These are phyloP conservation scores for Dacryopinax primogenitus DNA, from an alignment of 768 basidiomycete genomes.

Conservation along the genomic window DNA sequence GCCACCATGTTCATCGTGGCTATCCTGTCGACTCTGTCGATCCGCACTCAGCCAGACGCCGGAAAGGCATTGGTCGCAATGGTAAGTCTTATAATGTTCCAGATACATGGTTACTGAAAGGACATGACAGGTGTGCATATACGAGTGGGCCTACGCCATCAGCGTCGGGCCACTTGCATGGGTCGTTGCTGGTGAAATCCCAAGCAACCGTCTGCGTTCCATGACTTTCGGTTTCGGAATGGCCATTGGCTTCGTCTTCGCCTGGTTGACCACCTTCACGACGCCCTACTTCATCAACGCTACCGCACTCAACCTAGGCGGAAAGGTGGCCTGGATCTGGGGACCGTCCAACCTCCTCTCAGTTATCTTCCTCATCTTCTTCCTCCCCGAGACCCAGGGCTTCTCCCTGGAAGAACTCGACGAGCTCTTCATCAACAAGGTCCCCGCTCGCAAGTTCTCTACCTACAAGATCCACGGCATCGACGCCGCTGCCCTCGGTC, in stretches of 20 bases:
- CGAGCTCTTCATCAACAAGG: slow-evolving; percentile 10
- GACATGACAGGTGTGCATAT: background rate
- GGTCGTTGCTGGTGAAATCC: slow-evolving; percentile 17
- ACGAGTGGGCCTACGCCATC: slow-evolving; percentile 13
- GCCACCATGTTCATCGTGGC: slow-evolving; percentile 14
- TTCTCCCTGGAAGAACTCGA: slow-evolving; percentile 12
- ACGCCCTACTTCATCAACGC: slow-evolving; percentile 15
- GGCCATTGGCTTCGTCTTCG: slow-evolving; percentile 18
- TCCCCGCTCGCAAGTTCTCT: background rate
- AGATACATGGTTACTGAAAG: background rate
- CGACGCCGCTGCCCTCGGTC: background rate
- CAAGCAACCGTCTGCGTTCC: slow-evolving; percentile 15
- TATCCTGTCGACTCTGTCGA: slow-evolving; percentile 13
- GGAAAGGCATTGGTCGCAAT: slow-evolving; percentile 16
- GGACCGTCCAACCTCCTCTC: slow-evolving; percentile 13
- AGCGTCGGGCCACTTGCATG: slow-evolving; percentile 13
- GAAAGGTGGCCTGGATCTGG: slow-evolving; percentile 15
- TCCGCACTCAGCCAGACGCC: background rate
- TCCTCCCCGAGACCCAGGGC: slow-evolving; percentile 11
- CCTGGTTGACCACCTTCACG: slow-evolving; percentile 15
- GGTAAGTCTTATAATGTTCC: slow-evolving; percentile 11
- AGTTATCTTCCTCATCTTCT: slow-evolving; percentile 12
- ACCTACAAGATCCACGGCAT: background rate
- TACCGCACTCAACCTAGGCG: slow-evolving; percentile 12
- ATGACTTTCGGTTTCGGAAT: slow-evolving; percentile 15